phyloP scores from a whole-genome alignment of 2,329 filamentous ascomycete genomes.

The Penicillium sclerotigenum region DNA sequence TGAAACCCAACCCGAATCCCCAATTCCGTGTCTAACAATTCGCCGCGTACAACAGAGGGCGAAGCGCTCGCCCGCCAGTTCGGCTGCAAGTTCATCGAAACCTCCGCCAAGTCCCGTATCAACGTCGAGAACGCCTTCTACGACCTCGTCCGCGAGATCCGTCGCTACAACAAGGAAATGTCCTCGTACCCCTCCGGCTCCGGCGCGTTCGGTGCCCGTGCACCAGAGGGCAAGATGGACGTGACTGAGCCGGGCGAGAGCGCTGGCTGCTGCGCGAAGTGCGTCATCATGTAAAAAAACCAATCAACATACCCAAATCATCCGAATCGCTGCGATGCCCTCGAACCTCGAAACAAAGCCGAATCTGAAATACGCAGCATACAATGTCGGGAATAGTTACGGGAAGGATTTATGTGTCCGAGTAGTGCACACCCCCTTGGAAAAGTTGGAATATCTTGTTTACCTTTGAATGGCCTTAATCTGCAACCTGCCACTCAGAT shows the following conservation, averaged over 20 bases:
- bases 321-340: slow-evolving; percentile 1
- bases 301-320: background rate
- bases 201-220: slow-evolving; percentile 59
- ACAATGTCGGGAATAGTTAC: background rate
- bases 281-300: slow-evolving; percentile 67
- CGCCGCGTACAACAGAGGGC: slow-evolving; percentile 64
- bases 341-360: background rate
- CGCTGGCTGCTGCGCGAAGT: slow-evolving; percentile 77
- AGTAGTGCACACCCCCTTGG: background rate
- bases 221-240: slow-evolving; percentile 68
- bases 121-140: slow-evolving; percentile 99
- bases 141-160: slow-evolving; percentile 95
- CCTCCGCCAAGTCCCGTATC: slow-evolving; percentile 94
- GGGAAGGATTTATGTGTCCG: background rate
- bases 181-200: slow-evolving; percentile 76
- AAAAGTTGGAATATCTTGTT: slow-evolving; percentile 5
- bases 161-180: slow-evolving; percentile 98
- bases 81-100: slow-evolving; percentile 98
- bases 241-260: slow-evolving; percentile 56
- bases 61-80: slow-evolving; percentile 81
- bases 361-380: background rate
- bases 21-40: background rate
- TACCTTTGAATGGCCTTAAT: slow-evolving; percentile 5
- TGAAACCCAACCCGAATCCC: background rate
- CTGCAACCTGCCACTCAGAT: slow-evolving; percentile 1